phyloP scores from a whole-genome alignment of 2,329 filamentous ascomycete species.

The Exutisphaerella laricina region DNA sequence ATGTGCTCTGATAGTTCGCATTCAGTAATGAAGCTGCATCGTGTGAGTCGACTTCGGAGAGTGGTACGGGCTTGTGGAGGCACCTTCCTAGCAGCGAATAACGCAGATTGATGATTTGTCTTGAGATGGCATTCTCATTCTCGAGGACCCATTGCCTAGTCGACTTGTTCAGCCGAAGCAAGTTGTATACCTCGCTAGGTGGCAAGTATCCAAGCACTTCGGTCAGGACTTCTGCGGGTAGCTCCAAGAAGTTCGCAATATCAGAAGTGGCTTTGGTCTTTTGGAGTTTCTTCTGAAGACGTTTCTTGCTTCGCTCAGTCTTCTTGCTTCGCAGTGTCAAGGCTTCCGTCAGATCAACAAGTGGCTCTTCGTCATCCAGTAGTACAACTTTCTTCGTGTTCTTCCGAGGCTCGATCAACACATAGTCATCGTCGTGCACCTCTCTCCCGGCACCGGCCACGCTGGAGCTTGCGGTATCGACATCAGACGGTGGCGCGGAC shows the following conservation, averaged over 20 bases:
- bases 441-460: too few species aligned
- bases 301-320: slow-evolving; percentile 45
- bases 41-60: slow-evolving; percentile 32
- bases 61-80: slow-evolving; percentile 47
- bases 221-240: slow-evolving; percentile 51
- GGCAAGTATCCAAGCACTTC: slow-evolving; percentile 44
- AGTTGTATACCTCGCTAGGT: slow-evolving; percentile 48
- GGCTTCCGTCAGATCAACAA: slow-evolving; percentile 47
- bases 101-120: slow-evolving; percentile 41
- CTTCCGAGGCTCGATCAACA: slow-evolving; percentile 12
- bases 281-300: slow-evolving; percentile 36
- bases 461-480: too few species aligned
- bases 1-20: slow-evolving; percentile 39
- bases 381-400: slow-evolving; percentile 7
- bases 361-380: slow-evolving; percentile 39
- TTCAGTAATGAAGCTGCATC: slow-evolving; percentile 37
- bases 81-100: slow-evolving; percentile 50
- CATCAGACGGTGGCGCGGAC: too few species aligned
- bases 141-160: slow-evolving; percentile 42
- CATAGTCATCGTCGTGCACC: neutral
- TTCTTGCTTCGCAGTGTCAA: slow-evolving; percentile 50
- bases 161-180: slow-evolving; percentile 41
- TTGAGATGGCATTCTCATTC: slow-evolving; percentile 43
- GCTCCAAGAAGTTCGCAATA: slow-evolving; percentile 38
- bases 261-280: slow-evolving; percentile 32